A percentile compares a stretch with the other conserved stretches of the same genome.
Evolutionary conservation across 1,139 yeast genomes (phyloP).

Genomic region (Arxiozyma bovina): DNA sequence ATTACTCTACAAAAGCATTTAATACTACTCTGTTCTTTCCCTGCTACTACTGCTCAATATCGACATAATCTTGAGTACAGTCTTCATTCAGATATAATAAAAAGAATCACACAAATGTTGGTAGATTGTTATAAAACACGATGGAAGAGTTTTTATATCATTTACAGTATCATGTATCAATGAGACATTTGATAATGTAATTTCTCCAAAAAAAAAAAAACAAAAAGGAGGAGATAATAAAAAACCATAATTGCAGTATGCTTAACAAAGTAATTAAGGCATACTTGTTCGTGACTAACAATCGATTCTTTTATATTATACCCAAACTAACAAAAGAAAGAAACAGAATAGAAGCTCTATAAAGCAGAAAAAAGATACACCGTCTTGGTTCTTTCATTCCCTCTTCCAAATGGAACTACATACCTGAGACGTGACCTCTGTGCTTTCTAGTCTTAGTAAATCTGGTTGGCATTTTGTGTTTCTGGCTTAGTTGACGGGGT

Average conservation of each 20-base stretch:
- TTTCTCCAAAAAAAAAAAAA: not conserved
- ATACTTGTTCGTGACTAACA: not conserved
- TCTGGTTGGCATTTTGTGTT: constrained; percentile 91
- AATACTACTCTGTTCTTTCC: not conserved
- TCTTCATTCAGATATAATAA: not conserved
- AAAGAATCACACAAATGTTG: not conserved
- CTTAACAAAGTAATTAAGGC: not conserved
- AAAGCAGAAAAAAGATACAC: constrained; percentile 12
- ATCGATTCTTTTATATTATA: not conserved
- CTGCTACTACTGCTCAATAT: not conserved
- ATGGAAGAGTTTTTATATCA: constrained; percentile 7
- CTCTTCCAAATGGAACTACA: constrained; percentile 39
- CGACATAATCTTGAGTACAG: not conserved
- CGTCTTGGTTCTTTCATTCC: constrained; percentile 36
- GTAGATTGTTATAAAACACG: not conserved
- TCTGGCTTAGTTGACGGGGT: constrained; percentile 9
- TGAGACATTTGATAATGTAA: not conserved
- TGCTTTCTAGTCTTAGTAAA: constrained; percentile 99
- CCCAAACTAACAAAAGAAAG: not conserved
- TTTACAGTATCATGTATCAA: not conserved
- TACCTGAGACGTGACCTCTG: constrained; percentile 99
- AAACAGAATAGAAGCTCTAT: constrained; percentile 1
- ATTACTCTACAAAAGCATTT: not conserved
- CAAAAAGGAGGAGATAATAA: not conserved
- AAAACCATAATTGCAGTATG: not conserved